Evolutionary conservation across 2,329 filamentous ascomycete species (phyloP).

Genomic region (Beauveria varroae): DNA sequence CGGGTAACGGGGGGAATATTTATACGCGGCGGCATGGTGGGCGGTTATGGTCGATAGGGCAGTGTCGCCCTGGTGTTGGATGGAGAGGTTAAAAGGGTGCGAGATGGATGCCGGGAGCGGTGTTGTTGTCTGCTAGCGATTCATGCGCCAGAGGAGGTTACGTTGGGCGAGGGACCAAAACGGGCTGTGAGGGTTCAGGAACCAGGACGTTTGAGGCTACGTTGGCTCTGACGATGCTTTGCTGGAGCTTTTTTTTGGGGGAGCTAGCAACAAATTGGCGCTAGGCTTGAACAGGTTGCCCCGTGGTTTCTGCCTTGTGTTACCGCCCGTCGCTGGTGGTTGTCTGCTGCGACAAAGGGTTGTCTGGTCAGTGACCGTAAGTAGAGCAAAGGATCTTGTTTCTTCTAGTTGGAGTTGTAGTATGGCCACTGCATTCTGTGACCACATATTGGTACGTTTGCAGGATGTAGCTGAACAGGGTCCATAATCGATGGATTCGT

Average conservation of each 20-base stretch:
- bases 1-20: slow-evolving; percentile 91
- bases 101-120: background rate
- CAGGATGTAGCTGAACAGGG: background rate
- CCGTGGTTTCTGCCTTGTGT: background rate
- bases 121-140: background rate
- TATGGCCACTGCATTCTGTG: too few species aligned
- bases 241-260: background rate
- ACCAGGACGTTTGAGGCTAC: background rate
- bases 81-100: too few species aligned
- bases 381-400: background rate
- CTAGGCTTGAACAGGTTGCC: background rate
- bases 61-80: too few species aligned
- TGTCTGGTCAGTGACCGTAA: background rate
- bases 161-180: too few species aligned
- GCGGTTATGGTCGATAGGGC: background rate
- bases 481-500: background rate
- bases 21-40: slow-evolving; percentile 69
- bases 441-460: too few species aligned
- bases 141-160: background rate
- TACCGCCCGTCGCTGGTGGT: background rate
- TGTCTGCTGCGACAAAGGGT: too few species aligned
- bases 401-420: too few species aligned
- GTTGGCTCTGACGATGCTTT: background rate
- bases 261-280: background rate
- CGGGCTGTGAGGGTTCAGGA: background rate